These are phyloP conservation scores for Chlorella sorokiniana DNA, from an alignment of 139 green algal genomes.

Conservation along the genomic window DNA sequence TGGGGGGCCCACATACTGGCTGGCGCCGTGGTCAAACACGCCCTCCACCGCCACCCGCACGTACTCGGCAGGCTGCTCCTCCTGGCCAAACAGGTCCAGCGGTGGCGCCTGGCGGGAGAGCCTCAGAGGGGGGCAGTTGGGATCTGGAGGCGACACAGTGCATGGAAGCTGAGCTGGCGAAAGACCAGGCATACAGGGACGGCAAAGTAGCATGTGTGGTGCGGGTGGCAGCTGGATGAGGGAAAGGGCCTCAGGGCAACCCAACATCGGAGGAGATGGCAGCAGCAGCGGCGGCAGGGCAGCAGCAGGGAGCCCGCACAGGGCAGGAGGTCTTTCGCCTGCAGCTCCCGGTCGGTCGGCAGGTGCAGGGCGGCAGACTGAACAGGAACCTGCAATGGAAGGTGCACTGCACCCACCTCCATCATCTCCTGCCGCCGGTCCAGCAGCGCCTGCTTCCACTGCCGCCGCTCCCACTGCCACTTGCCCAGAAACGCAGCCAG, in stretches of 20 bases:
- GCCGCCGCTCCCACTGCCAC: conserved; percentile 63
- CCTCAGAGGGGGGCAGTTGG: not conserved
- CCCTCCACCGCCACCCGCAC: conserved; percentile 51
- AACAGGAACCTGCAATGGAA: not conserved
- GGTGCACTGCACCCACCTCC: conserved; percentile 17
- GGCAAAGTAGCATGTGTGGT: too few species aligned
- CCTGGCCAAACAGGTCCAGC: conserved; percentile 35
- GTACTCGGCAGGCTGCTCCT: conserved; percentile 46
- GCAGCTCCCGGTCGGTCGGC: too few species aligned
- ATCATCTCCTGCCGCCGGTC: conserved; percentile 39
- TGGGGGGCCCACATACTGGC: conserved; percentile 70
- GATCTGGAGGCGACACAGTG: too few species aligned
- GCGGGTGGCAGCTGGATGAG: too few species aligned
- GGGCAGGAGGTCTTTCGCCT: too few species aligned
- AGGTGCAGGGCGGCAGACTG: not conserved
- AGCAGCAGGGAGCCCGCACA: too few species aligned
- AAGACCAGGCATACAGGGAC: too few species aligned
- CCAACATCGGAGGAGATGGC: too few species aligned
- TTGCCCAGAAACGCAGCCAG: conserved; percentile 58
- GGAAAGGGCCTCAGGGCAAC: too few species aligned
- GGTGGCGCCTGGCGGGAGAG: conserved; percentile 32
- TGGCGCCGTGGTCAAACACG: conserved; percentile 55
- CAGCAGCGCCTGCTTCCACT: conserved; percentile 63
- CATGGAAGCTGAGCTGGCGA: too few species aligned
- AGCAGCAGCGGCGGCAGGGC: too few species aligned